Evolutionary conservation across 768 basidiomycete genomes (phyloP).

Genomic region (Pleurotus salmoneostramineus): DNA sequence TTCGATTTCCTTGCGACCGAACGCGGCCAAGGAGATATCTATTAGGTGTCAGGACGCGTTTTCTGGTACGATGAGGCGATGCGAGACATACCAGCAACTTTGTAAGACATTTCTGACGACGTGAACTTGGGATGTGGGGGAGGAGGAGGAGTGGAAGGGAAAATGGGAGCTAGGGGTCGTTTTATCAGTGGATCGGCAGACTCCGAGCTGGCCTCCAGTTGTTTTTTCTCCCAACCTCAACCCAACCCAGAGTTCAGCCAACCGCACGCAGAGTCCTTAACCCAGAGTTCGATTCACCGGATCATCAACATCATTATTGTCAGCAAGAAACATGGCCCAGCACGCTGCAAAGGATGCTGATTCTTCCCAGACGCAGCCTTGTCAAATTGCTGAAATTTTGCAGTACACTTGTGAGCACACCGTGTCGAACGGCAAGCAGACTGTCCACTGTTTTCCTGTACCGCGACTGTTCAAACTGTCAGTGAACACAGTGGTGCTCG

Average conservation of each 20-base stretch:
- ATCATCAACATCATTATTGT: background rate
- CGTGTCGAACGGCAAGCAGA: constrained; percentile 21
- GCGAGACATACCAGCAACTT: constrained; percentile 70
- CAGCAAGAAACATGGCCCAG: background rate
- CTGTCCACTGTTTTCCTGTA: constrained; percentile 64
- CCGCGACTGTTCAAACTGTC: constrained; percentile 74
- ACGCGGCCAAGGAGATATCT: constrained; percentile 97
- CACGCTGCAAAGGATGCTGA: background rate
- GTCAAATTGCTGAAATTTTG: constrained; percentile 65
- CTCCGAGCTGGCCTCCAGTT: constrained; percentile 5
- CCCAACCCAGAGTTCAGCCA: background rate
- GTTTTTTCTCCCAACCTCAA: background rate
- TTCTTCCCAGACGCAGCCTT: constrained; percentile 24
- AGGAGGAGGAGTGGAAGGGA: constrained; percentile 15
- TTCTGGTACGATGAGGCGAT: background rate
- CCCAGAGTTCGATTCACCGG: constrained; percentile 4
- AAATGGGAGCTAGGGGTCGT: constrained; percentile 13
- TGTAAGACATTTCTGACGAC: constrained; percentile 68
- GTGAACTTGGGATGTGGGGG: background rate
- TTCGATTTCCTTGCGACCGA: constrained; percentile 99
- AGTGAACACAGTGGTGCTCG: constrained; percentile 16
- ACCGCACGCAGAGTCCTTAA: background rate
- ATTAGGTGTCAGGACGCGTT: constrained; percentile 2
- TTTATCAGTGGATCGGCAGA: constrained; percentile 6
- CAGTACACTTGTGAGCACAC: constrained; percentile 58